Conservation (phyloP, 345 rosid genomes). For the Syzygium oleosum region DNA sequence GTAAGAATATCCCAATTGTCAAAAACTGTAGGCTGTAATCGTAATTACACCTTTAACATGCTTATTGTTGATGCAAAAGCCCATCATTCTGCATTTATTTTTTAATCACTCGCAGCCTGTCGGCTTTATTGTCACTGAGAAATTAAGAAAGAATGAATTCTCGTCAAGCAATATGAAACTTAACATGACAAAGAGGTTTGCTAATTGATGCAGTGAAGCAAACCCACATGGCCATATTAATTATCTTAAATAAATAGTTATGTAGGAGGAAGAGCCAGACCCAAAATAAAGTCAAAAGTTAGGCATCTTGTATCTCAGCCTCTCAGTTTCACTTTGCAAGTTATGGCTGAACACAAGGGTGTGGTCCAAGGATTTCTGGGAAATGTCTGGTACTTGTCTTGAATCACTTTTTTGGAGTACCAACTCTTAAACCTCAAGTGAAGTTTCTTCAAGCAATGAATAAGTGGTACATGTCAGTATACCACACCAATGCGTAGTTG, state of each 20-base stretch:
- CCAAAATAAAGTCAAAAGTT: slow-evolving; percentile 20
- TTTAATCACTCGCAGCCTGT: background rate
- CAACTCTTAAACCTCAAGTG: slow-evolving; percentile 19
- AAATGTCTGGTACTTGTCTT: slow-evolving; percentile 14
- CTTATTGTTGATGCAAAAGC: background rate
- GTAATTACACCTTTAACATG: background rate
- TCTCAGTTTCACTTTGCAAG: background rate
- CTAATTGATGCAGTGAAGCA: background rate
- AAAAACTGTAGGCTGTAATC: background rate
- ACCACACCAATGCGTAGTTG: background rate
- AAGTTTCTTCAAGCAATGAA: slow-evolving; percentile 6
- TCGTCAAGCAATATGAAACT: background rate
- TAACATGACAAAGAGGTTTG: background rate
- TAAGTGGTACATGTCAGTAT: background rate
- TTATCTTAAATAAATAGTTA: background rate
- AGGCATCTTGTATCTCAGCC: slow-evolving; percentile 17
- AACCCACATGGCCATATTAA: background rate
- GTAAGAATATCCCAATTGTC: background rate
- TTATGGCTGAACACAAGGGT: background rate
- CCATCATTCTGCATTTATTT: background rate
- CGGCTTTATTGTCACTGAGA: background rate
- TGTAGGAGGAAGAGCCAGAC: background rate
- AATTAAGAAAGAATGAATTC: background rate
- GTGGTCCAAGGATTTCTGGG: slow-evolving; percentile 8
- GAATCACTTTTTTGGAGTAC: slow-evolving; percentile 8